These are phyloP conservation scores for Jacaranda copaia DNA, from an alignment of 257 asterid genomes.

Conservation along the genomic window DNA sequence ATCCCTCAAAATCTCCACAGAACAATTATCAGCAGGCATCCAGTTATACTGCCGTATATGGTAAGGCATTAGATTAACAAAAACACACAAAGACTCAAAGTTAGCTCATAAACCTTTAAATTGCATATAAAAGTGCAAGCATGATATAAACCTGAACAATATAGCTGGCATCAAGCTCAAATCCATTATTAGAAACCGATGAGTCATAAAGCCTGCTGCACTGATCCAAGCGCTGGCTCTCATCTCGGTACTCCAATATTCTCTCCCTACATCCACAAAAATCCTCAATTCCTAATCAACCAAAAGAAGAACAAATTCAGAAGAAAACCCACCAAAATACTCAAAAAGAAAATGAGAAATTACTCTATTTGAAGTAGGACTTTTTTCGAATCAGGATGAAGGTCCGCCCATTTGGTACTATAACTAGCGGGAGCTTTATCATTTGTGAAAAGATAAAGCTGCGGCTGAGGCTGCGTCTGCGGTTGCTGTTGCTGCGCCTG, in stretches of 20 bases:
- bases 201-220: slow-evolving; percentile 92
- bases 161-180: slow-evolving; percentile 89
- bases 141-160: slow-evolving; percentile 66
- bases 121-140: background rate
- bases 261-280: slow-evolving; percentile 67
- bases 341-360: slow-evolving; percentile 19
- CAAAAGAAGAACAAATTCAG: background rate
- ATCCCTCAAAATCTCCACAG: background rate
- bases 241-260: slow-evolving; percentile 86
- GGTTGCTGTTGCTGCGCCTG: slow-evolving; percentile 50
- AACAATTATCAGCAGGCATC: slow-evolving; percentile 7
- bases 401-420: slow-evolving; percentile 94
- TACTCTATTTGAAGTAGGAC: slow-evolving; percentile 86
- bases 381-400: slow-evolving; percentile 95
- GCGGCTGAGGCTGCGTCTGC: slow-evolving; percentile 59
- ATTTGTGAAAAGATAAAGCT: slow-evolving; percentile 71
- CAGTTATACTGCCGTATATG: background rate
- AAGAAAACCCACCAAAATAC: slow-evolving; percentile 6
- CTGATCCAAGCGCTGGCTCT: slow-evolving; percentile 91
- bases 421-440: slow-evolving; percentile 89
- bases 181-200: slow-evolving; percentile 74
- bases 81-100: slow-evolving; percentile 4
- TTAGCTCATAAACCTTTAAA: background rate
- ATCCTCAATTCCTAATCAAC: slow-evolving; percentile 23
- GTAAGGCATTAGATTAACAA: slow-evolving; percentile 21